Conservation (phyloP, 139 green algal genomes). For the Nannochloris sp. region DNA sequence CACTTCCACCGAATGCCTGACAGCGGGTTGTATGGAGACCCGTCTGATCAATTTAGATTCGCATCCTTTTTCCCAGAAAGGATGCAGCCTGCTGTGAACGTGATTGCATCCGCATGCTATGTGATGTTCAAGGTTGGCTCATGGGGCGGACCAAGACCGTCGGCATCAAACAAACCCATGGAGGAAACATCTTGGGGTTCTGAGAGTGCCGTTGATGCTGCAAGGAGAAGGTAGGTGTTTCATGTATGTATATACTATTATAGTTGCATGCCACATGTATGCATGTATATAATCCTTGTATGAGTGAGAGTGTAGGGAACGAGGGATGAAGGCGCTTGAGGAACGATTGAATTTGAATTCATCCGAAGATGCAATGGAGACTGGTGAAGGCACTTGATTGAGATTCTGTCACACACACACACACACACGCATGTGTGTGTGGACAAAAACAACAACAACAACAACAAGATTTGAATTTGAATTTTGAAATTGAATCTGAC, state of each 20-base stretch:
- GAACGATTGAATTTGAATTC: constrained; percentile 32
- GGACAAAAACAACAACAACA: too few species aligned
- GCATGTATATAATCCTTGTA: background rate
- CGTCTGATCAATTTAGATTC: constrained; percentile 77
- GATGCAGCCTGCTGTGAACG: constrained; percentile 41
- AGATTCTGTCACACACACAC: too few species aligned
- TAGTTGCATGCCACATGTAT: too few species aligned
- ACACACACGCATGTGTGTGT: too few species aligned
- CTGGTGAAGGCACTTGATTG: too few species aligned
- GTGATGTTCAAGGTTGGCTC: constrained; percentile 28
- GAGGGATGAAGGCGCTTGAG: constrained; percentile 64
- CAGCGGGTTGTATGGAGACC: constrained; percentile 50
- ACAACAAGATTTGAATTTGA: too few species aligned
- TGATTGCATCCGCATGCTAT: constrained; percentile 25
- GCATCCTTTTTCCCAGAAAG: constrained; percentile 70
- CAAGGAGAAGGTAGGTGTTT: background rate
- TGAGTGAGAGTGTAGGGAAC: constrained; percentile 43
- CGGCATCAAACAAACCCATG: background rate
- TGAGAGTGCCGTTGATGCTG: background rate
- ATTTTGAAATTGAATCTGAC: too few species aligned
- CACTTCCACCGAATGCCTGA: constrained; percentile 35
- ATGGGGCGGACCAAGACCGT: background rate
- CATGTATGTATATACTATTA: too few species aligned
- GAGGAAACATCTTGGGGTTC: background rate
- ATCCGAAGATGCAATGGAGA: background rate